Conservation (phyloP, 148 eudicot genomes). For the Fagopyrum tataricum region DNA sequence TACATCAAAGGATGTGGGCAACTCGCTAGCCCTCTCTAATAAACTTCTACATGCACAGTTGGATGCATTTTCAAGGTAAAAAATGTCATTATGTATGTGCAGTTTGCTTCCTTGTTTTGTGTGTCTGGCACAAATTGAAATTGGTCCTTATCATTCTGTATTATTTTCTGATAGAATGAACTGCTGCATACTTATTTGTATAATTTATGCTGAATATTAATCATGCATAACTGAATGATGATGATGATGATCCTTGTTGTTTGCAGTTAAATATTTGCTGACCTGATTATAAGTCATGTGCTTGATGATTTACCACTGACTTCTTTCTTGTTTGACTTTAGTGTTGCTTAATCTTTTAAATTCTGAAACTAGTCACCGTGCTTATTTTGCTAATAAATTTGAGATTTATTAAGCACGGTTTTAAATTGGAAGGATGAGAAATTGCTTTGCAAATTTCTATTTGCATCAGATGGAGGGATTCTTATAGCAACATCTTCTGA, state of each 20-base stretch:
- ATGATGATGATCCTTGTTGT: background rate
- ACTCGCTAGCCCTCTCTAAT: constrained; percentile 56
- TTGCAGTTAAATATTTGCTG: background rate
- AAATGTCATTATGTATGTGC: background rate
- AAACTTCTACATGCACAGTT: constrained; percentile 84
- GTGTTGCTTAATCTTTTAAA: background rate
- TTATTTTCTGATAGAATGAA: background rate
- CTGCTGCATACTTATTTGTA: background rate
- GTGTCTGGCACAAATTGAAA: background rate
- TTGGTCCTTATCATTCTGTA: background rate
- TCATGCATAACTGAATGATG: background rate
- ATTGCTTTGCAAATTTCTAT: too few species aligned
- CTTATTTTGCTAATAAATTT: background rate
- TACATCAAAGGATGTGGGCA: constrained; percentile 61
- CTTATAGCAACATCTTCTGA: background rate
- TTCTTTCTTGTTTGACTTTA: background rate
- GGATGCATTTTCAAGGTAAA: constrained; percentile 84
- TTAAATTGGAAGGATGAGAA: background rate
- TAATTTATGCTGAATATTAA: background rate
- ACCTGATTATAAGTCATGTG: background rate
- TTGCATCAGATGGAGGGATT: too few species aligned
- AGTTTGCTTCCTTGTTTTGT: background rate
- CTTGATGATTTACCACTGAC: background rate
- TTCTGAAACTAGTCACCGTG: background rate
- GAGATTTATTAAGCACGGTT: background rate